A percentile compares a stretch with the other conserved stretches of the same genome.
These are phyloP conservation scores for Plasmopara halstedii DNA, from an alignment of 352 stramenopile species.

Conservation along the genomic window DNA sequence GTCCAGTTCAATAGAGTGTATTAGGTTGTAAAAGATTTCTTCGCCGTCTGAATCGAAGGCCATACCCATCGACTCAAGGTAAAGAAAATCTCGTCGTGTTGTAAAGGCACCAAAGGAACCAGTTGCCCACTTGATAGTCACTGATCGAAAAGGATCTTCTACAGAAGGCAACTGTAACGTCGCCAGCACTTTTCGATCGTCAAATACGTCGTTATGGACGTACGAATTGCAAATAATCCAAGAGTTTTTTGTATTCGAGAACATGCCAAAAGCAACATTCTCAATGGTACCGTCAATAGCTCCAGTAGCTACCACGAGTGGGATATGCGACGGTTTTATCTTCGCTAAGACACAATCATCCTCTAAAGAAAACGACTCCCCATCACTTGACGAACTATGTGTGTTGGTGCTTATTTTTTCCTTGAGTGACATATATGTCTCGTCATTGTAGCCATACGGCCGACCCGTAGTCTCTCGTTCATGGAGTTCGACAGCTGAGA, in stretches of 20 bases:
- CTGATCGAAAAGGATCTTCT: slow-evolving; percentile 35
- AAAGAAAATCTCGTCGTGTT: slow-evolving; percentile 26
- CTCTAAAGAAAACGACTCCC: slow-evolving; percentile 18
- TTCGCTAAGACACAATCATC: slow-evolving; percentile 19
- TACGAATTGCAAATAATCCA: slow-evolving; percentile 28
- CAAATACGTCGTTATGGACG: slow-evolving; percentile 25
- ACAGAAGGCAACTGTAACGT: slow-evolving; percentile 25
- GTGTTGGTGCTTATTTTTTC: slow-evolving; percentile 21
- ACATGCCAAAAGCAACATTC: slow-evolving; percentile 23
- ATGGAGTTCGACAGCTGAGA: slow-evolving; percentile 28
- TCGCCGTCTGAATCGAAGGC: slow-evolving; percentile 27
- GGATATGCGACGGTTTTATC: slow-evolving; percentile 18
- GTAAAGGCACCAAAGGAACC: slow-evolving; percentile 21
- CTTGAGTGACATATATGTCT: not conserved
- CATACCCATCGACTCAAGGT: slow-evolving; percentile 34
- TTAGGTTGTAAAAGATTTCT: slow-evolving; percentile 31
- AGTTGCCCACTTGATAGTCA: slow-evolving; percentile 32
- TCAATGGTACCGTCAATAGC: slow-evolving; percentile 32
- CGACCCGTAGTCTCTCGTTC: slow-evolving; percentile 10
- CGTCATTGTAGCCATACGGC: slow-evolving; percentile 19
- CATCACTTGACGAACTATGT: slow-evolving; percentile 26
- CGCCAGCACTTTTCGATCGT: slow-evolving; percentile 27
- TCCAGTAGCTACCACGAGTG: slow-evolving; percentile 23
- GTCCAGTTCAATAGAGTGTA: slow-evolving; percentile 31
- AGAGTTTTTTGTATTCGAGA: slow-evolving; percentile 17